Conservation (phyloP, 148 eudicot species). For the Camellia lanceoleosa region DNA sequence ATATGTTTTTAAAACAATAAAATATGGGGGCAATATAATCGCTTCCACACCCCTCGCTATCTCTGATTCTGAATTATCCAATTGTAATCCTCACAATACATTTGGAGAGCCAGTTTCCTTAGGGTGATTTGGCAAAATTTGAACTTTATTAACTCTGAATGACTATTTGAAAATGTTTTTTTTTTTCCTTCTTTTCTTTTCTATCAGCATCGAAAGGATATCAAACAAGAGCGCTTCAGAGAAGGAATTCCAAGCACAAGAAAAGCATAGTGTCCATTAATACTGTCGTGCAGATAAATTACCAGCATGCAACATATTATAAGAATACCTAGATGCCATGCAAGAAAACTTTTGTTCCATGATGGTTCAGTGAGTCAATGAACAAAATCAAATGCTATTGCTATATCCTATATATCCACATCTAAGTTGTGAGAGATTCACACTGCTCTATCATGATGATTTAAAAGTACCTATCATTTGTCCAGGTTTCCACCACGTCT, state of each 20-base stretch:
- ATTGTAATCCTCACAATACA: not conserved
- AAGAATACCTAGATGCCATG: not conserved
- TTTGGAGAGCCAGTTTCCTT: not conserved
- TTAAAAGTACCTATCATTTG: slow-evolving; percentile 26
- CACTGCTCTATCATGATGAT: too few relatives aligned
- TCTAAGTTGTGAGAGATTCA: too few relatives aligned
- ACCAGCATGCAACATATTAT: not conserved
- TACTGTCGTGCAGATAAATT: not conserved
- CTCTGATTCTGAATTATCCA: not conserved
- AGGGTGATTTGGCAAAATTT: not conserved
- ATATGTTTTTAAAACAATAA: not conserved
- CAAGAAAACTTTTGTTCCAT: not conserved
- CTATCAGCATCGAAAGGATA: too few relatives aligned
- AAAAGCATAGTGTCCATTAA: not conserved
- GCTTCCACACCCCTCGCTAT: not conserved
- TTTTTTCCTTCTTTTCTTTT: too few relatives aligned
- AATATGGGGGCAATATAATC: not conserved
- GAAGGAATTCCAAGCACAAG: not conserved
- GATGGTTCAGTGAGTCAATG: not conserved
- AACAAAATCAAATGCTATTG: not conserved
- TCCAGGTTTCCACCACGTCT: slow-evolving; percentile 30
- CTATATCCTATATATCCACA: too few relatives aligned
- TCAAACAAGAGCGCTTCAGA: not conserved
- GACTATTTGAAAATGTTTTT: too few relatives aligned
- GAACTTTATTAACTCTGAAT: too few relatives aligned